These are phyloP conservation scores for Colletotrichum lini DNA, from an alignment of 2,329 filamentous ascomycete genomes.

Conservation along the genomic window DNA sequence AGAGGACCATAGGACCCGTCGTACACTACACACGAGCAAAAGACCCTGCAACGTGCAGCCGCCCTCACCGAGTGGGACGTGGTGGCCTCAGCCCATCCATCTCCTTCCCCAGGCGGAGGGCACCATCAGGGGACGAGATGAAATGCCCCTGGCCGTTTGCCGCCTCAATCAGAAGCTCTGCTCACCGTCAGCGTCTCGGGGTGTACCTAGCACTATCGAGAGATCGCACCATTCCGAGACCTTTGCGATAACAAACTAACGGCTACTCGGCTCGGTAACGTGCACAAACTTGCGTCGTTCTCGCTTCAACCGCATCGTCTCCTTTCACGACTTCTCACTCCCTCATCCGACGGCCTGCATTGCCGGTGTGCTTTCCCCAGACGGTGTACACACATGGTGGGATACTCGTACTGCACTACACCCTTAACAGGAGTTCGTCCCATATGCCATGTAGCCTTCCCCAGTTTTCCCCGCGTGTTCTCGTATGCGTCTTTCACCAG, in stretches of 20 bases:
- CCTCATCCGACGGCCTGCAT: slow-evolving; percentile 8
- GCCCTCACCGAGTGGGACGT: slow-evolving; percentile 23
- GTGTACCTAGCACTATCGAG: slow-evolving; percentile 10
- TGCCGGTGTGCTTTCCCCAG: slow-evolving; percentile 8
- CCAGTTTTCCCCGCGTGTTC: slow-evolving; percentile 7
- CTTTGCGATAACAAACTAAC: not conserved
- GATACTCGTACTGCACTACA: slow-evolving; percentile 17
- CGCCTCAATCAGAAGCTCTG: slow-evolving; percentile 32
- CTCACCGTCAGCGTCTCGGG: slow-evolving; percentile 14
- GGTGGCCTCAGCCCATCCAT: not conserved
- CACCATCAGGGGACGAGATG: not conserved
- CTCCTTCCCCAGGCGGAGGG: not conserved
- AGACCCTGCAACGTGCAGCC: slow-evolving; percentile 15
- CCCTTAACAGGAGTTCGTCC: slow-evolving; percentile 26
- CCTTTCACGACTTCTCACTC: not conserved
- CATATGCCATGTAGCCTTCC: not conserved
- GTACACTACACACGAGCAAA: slow-evolving; percentile 2
- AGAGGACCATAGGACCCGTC: slow-evolving; percentile 9
- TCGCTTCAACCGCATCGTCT: not conserved
- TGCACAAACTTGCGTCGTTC: not conserved
- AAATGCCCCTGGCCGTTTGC: not conserved
- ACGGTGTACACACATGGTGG: not conserved
- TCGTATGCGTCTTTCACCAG: not conserved
- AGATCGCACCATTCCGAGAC: not conserved
- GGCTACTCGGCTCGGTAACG: not conserved